Conservation (phyloP, 108 stramenopile genomes). For the Skeletonema tropicum region DNA sequence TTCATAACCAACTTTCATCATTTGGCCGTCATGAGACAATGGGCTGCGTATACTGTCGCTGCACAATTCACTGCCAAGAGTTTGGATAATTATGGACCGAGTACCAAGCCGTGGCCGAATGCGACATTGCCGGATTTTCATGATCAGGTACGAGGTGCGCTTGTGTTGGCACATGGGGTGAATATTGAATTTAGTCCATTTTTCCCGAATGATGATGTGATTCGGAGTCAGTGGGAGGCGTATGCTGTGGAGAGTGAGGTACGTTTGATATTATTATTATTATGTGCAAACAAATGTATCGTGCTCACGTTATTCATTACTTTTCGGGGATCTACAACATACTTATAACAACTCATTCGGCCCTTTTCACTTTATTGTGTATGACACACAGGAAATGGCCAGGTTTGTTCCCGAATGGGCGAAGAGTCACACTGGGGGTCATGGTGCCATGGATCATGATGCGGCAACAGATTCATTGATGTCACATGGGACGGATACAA, state of each 20-base stretch:
- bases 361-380: too few relatives aligned
- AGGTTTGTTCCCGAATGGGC: constrained; percentile 1
- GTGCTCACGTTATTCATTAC: too few relatives aligned
- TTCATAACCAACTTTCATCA: constrained; percentile 18
- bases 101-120: neutral
- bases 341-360: too few relatives aligned
- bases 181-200: constrained; percentile 12
- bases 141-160: neutral
- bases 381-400: neutral
- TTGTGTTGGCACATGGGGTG: constrained; percentile 3
- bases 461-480: neutral
- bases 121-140: constrained; percentile 13
- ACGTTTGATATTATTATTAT: neutral
- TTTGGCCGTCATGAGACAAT: constrained; percentile 4
- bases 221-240: constrained; percentile 11
- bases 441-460: neutral
- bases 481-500: too few relatives aligned
- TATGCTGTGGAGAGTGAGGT: constrained; percentile 17
- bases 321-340: too few relatives aligned
- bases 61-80: constrained; percentile 1
- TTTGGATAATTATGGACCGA: constrained; percentile 13
- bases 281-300: too few relatives aligned
- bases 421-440: neutral
- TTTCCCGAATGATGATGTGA: neutral
- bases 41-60: constrained; percentile 5